These are phyloP conservation scores for Theileria luwenshuni DNA, from an alignment of 169 alveolate genomes.

Conservation along the genomic window DNA sequence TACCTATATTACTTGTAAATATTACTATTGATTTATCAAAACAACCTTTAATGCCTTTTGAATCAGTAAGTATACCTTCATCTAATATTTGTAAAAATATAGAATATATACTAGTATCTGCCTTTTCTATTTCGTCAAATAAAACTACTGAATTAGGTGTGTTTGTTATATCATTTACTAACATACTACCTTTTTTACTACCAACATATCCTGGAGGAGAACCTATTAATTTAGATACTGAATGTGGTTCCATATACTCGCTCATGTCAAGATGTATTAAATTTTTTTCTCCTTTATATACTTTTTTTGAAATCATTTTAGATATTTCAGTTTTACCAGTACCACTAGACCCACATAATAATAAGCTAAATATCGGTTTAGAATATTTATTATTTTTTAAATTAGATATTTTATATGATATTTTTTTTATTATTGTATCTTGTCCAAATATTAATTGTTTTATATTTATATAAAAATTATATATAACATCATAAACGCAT, in stretches of 20 bases:
- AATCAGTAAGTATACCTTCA: conserved; percentile 85
- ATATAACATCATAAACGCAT: too few species aligned
- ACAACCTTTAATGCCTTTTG: conserved; percentile 82
- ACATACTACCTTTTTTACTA: too few species aligned
- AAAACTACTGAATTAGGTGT: conserved; percentile 77
- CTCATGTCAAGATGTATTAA: conserved; percentile 88
- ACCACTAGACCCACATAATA: conserved; percentile 88
- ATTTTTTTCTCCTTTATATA: conserved; percentile 76
- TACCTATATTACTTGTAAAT: conserved; percentile 86
- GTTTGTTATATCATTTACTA: too few species aligned
- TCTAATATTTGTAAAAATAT: conserved; percentile 74
- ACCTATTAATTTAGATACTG: conserved; percentile 85
- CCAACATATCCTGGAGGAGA: conserved; percentile 91
- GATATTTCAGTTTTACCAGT: conserved; percentile 89
- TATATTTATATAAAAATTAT: too few species aligned
- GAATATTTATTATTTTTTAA: too few species aligned
- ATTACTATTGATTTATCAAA: conserved; percentile 84
- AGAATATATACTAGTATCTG: conserved; percentile 83
- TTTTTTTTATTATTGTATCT: too few species aligned
- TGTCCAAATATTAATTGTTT: too few species aligned
- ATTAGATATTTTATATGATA: too few species aligned
- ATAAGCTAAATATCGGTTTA: conserved; percentile 84
- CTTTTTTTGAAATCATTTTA: conserved; percentile 82
- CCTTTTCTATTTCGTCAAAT: conserved; percentile 89
- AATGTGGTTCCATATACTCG: conserved; percentile 88